These are phyloP conservation scores for Acanthamoeba polyphaga DNA, from an alignment of 208 protist genomes.

Conservation along the genomic window DNA sequence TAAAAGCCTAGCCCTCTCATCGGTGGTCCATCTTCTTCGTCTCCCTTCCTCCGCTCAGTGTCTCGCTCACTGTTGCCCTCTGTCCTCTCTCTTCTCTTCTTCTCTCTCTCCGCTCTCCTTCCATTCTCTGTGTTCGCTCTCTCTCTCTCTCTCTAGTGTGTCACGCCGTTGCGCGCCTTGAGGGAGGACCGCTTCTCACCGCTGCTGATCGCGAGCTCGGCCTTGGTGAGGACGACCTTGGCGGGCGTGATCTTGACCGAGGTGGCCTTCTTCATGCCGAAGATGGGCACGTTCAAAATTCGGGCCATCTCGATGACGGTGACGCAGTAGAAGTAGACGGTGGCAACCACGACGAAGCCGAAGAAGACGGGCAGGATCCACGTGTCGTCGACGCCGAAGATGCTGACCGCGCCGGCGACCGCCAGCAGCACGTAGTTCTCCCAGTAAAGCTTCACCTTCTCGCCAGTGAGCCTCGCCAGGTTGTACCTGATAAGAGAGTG, in stretches of 20 bases:
- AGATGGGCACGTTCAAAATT: slow-evolving; percentile 31
- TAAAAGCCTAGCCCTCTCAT: too few relatives aligned
- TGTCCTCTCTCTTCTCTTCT: not conserved
- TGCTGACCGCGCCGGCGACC: not conserved
- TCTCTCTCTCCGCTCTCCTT: not conserved
- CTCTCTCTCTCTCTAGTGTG: not conserved
- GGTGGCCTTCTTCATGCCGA: slow-evolving; percentile 22
- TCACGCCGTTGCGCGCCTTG: not conserved
- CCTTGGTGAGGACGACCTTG: not conserved
- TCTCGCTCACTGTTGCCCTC: too few relatives aligned
- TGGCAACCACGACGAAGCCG: not conserved
- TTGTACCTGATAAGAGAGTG: not conserved
- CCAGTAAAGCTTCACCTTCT: not conserved
- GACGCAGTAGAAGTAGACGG: slow-evolving; percentile 3
- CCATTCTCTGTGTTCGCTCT: not conserved
- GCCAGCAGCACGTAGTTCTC: slow-evolving; percentile 1
- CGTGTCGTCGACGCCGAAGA: slow-evolving; percentile 1
- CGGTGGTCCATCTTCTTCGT: not conserved
- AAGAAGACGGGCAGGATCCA: not conserved
- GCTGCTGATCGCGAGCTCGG: not conserved
- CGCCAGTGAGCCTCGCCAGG: not conserved
- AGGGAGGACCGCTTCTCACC: not conserved
- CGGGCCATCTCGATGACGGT: slow-evolving; percentile 17
- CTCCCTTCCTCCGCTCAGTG: not conserved
- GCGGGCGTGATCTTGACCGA: not conserved